Percentiles rank a stretch among this genome's conserved stretches.
phyloP scores from a whole-genome alignment of 1,284 basidiomycete species.

The Amylostereum areolatum region DNA sequence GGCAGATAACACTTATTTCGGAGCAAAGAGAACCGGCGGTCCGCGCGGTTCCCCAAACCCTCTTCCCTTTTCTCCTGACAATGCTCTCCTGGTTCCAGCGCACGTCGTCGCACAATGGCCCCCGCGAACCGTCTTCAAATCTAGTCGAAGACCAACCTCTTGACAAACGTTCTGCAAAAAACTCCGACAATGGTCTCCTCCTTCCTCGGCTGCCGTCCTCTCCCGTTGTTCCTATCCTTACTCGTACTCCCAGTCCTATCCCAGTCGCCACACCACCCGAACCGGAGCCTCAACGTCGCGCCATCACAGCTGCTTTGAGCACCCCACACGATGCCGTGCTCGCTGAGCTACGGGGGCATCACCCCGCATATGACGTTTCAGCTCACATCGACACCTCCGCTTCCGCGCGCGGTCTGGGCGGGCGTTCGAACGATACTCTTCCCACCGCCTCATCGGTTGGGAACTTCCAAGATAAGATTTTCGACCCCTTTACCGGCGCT shows the following conservation, averaged over 20 bases:
- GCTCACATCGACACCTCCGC: slow-evolving; percentile 9
- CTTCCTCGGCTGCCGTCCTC: neutral
- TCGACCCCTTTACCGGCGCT: slow-evolving; percentile 48
- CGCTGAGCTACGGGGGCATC: slow-evolving; percentile 37
- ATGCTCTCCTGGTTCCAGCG: slow-evolving; percentile 12
- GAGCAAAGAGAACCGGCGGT: too few species aligned
- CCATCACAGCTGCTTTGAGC: slow-evolving; percentile 26
- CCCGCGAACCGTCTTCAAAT: neutral
- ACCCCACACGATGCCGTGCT: slow-evolving; percentile 63
- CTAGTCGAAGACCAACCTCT: neutral
- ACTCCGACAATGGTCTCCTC: neutral
- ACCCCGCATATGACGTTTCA: slow-evolving; percentile 9
- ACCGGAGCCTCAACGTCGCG: slow-evolving; percentile 7
- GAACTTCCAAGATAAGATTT: slow-evolving; percentile 27
- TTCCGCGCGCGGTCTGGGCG: slow-evolving; percentile 8
- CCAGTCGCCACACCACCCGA: neutral
- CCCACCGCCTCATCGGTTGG: slow-evolving; percentile 11
- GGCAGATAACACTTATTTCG: too few species aligned
- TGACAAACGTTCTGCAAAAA: neutral
- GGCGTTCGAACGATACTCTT: slow-evolving; percentile 12
- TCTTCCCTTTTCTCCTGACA: neutral
- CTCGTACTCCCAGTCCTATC: neutral
- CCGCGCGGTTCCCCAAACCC: too few species aligned
- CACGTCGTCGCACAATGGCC: neutral
- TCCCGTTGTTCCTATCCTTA: neutral